A percentile compares a stretch with the other conserved stretches of the same genome.
These are phyloP conservation scores for Populus hybrid DNA, from an alignment of 441 rosid species.

Conservation along the genomic window DNA sequence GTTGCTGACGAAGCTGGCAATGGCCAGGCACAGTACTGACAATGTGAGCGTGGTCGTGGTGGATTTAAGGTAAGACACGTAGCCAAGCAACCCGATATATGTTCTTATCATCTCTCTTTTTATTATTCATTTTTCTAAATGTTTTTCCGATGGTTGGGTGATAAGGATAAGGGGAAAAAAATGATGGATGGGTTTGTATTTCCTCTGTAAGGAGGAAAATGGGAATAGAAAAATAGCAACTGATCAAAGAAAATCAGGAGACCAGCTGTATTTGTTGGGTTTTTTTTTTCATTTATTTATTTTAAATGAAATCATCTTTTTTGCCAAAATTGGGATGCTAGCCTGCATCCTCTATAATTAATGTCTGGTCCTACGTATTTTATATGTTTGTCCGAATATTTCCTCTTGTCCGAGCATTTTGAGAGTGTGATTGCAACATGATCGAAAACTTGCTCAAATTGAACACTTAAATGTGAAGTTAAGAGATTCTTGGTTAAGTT, in stretches of 20 bases:
- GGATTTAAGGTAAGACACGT: conserved; percentile 52
- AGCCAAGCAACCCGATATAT: background rate
- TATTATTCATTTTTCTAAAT: background rate
- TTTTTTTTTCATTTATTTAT: background rate
- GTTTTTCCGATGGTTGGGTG: background rate
- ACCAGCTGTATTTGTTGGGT: background rate
- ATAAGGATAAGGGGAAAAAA: background rate
- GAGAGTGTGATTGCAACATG: no score
- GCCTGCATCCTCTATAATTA: background rate
- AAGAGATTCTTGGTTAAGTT: no score
- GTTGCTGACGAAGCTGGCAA: conserved; percentile 65
- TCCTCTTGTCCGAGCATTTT: no score
- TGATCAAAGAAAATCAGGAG: background rate
- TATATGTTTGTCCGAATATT: no score
- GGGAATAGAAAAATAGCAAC: background rate
- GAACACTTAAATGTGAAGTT: no score
- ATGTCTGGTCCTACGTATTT: background rate
- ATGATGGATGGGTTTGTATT: background rate
- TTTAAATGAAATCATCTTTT: background rate
- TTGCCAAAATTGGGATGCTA: background rate
- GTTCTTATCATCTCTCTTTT: background rate
- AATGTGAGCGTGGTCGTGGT: conserved; percentile 85
- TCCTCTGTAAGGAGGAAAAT: background rate
- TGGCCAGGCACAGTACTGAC: conserved; percentile 68
- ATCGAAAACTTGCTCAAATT: no score